phyloP scores from a whole-genome alignment of 441 rosid species.

The Brassica balearica region DNA sequence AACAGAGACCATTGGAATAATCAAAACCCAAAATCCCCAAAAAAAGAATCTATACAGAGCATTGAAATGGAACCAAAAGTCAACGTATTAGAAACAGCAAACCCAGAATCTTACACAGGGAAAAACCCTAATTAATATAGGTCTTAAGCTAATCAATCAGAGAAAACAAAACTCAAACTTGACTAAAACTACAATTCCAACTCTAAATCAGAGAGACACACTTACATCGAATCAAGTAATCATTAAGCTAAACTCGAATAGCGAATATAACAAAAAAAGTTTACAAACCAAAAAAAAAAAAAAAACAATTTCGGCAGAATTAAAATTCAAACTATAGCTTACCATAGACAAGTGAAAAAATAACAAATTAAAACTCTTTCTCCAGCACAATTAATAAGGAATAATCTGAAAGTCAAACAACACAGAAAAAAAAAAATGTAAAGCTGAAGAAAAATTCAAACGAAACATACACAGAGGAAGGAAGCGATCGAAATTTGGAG shows the following conservation, averaged over 20 bases:
- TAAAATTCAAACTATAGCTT: constrained; percentile 8
- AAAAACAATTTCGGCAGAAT: neutral
- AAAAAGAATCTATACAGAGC: constrained; percentile 40
- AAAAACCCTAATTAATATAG: constrained; percentile 1
- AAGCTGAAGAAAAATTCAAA: neutral
- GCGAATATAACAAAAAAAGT: neutral
- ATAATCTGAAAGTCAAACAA: constrained; percentile 26
- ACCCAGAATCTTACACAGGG: constrained; percentile 35
- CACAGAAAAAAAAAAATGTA: constrained; percentile 13
- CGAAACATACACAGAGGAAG: neutral
- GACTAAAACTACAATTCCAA: constrained; percentile 7
- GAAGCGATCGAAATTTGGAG: neutral
- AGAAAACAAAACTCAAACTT: constrained; percentile 18
- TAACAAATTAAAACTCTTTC: constrained; percentile 12
- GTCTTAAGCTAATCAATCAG: constrained; percentile 13
- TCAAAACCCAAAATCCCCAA: constrained; percentile 31
- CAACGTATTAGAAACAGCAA: constrained; percentile 35
- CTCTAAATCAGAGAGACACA: constrained; percentile 5
- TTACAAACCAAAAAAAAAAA: constrained; percentile 1
- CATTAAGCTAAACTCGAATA: constrained; percentile 27
- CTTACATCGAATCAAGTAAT: constrained; percentile 29
- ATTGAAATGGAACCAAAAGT: constrained; percentile 34
- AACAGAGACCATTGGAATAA: constrained; percentile 42
- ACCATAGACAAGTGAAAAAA: neutral
- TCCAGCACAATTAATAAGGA: constrained; percentile 6